These are phyloP conservation scores for Bretschneidera sinensis DNA, from an alignment of 345 rosid genomes.

Conservation along the genomic window DNA sequence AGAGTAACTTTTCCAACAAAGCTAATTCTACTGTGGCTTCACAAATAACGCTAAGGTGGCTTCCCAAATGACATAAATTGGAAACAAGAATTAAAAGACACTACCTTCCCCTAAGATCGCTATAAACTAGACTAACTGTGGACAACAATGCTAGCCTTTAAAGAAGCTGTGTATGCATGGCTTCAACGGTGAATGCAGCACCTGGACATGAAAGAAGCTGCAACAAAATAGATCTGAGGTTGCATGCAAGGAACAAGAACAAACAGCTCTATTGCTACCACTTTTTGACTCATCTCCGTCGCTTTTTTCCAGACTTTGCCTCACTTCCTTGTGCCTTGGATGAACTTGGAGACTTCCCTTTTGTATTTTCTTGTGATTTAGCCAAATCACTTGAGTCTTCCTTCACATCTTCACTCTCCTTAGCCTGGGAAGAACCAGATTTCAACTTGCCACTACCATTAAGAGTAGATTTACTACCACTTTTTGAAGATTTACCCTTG, in stretches of 20 bases:
- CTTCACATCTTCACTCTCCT: slow-evolving; percentile 34
- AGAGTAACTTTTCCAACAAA: slow-evolving; percentile 20
- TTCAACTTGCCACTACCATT: slow-evolving; percentile 45
- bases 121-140: slow-evolving; percentile 28
- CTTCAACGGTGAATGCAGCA: too few species aligned
- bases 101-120: slow-evolving; percentile 25
- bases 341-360: slow-evolving; percentile 38
- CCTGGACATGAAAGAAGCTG: slow-evolving; percentile 10
- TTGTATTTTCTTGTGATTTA: slow-evolving; percentile 29
- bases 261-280: background rate
- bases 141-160: too few species aligned
- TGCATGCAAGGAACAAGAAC: background rate
- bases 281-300: slow-evolving; percentile 40
- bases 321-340: slow-evolving; percentile 50
- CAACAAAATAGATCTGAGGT: background rate
- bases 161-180: too few species aligned
- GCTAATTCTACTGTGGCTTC: slow-evolving; percentile 28
- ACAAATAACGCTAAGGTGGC: too few species aligned
- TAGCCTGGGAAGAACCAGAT: slow-evolving; percentile 42
- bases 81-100: slow-evolving; percentile 6
- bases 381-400: slow-evolving; percentile 48
- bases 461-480: slow-evolving; percentile 34
- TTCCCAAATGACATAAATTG: slow-evolving; percentile 19
- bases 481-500: slow-evolving; percentile 37
- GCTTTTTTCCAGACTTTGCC: slow-evolving; percentile 52